phyloP scores from a whole-genome alignment of 78 protist species.

The Anaeramoeba flamelloides region DNA sequence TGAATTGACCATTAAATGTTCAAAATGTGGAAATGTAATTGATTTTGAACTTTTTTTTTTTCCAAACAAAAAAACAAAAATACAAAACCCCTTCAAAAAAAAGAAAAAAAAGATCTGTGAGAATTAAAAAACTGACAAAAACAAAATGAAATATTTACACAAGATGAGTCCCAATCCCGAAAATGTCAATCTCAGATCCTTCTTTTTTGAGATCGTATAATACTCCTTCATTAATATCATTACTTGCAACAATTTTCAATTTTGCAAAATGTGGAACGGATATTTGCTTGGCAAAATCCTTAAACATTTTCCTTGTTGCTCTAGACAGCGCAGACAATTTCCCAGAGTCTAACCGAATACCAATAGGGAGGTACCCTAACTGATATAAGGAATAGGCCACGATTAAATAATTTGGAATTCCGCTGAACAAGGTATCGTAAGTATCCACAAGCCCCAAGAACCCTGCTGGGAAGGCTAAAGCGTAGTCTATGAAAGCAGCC shows the following conservation, averaged over 20 bases:
- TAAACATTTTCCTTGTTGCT: slow-evolving; percentile 1
- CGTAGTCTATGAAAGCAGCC: slow-evolving; percentile 77
- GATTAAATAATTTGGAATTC: slow-evolving; percentile 56
- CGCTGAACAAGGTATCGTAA: slow-evolving; percentile 59
- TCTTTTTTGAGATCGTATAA: slow-evolving; percentile 31
- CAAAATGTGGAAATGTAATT: too few species aligned
- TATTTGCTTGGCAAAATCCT: background rate
- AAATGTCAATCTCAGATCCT: slow-evolving; percentile 51
- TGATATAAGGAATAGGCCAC: slow-evolving; percentile 55
- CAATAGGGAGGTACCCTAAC: slow-evolving; percentile 52
- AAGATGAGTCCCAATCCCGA: slow-evolving; percentile 77
- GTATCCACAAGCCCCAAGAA: slow-evolving; percentile 77
- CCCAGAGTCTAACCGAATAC: slow-evolving; percentile 77
- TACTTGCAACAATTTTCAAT: slow-evolving; percentile 51
- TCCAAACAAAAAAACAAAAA: too few species aligned
- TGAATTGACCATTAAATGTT: too few species aligned
- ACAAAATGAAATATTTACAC: too few species aligned
- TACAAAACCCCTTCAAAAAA: too few species aligned
- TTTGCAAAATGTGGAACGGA: background rate
- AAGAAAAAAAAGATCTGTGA: too few species aligned
- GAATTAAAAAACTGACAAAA: too few species aligned
- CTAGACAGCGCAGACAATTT: slow-evolving; percentile 57
- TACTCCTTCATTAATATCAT: slow-evolving; percentile 58
- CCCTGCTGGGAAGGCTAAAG: slow-evolving; percentile 57
- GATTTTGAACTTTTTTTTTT: too few species aligned